Conservation (phyloP, 2,329 filamentous ascomycete genomes). For the Xylaria arbuscula region DNA sequence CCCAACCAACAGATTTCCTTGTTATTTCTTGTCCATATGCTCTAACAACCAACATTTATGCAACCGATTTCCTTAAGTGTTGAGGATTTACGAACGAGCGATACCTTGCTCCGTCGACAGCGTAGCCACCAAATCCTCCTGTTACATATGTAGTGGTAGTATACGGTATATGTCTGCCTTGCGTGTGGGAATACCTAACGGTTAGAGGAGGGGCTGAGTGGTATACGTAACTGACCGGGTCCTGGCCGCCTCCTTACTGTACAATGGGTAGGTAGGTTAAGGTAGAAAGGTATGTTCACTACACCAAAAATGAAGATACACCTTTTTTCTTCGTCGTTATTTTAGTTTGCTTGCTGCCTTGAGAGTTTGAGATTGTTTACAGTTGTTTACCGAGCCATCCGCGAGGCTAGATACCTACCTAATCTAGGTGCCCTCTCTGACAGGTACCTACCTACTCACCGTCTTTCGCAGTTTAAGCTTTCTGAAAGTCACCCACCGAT, state of each 20-base stretch:
- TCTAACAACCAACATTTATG: neutral
- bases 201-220: slow-evolving; percentile 20
- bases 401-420: neutral
- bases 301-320: neutral
- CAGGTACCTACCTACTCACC: neutral
- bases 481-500: neutral
- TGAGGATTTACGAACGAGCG: neutral
- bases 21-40: no score
- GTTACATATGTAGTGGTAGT: neutral
- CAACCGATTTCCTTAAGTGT: neutral
- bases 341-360: slow-evolving; percentile 2
- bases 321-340: neutral
- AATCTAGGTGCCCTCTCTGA: no score
- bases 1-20: neutral
- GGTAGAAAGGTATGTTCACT: neutral
- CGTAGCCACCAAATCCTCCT: slow-evolving; percentile 3
- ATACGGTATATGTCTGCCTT: slow-evolving; percentile 31
- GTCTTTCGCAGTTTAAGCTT: slow-evolving; percentile 1
- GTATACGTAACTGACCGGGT: slow-evolving; percentile 20
- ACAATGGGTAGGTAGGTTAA: neutral
- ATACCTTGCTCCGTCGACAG: neutral
- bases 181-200: neutral
- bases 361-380: neutral
- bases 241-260: slow-evolving; percentile 8
- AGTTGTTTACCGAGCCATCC: slow-evolving; percentile 1